Evolutionary conservation across 805 yeast genomes (phyloP).

Genomic region (Wickerhamiella azymoides): DNA sequence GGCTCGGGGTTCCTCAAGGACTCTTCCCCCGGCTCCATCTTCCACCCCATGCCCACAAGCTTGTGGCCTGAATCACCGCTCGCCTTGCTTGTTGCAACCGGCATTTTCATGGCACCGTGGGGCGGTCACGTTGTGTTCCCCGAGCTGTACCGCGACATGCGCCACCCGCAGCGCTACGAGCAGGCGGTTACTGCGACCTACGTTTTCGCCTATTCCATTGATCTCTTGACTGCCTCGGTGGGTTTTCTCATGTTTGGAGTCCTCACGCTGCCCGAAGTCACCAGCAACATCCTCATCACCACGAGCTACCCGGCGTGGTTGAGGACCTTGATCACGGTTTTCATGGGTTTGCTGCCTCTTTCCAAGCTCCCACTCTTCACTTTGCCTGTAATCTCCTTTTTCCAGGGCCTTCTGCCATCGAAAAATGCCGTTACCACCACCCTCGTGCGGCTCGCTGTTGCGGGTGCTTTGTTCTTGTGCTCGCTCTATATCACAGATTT

Average conservation of each 20-base stretch:
- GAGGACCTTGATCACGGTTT: conserved; percentile 36
- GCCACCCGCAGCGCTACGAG: conserved; percentile 46
- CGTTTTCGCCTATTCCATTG: conserved; percentile 41
- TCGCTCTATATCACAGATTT: conserved; percentile 63
- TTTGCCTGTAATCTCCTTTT: conserved; percentile 56
- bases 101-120: conserved; percentile 43
- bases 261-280: conserved; percentile 52
- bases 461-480: conserved; percentile 35
- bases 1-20: conserved; percentile 50
- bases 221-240: conserved; percentile 44
- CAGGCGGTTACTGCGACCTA: conserved; percentile 43
- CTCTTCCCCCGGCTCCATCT: conserved; percentile 60
- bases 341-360: conserved; percentile 71
- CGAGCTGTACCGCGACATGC: conserved; percentile 57
- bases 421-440: conserved; percentile 43
- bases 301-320: conserved; percentile 54
- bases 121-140: conserved; percentile 79
- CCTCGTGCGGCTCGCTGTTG: conserved; percentile 29
- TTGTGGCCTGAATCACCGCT: conserved; percentile 50
- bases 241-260: conserved; percentile 74
- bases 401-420: neutral
- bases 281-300: conserved; percentile 57
- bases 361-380: conserved; percentile 77
- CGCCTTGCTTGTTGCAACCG: conserved; percentile 31
- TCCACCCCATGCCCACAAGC: conserved; percentile 49